Conservation (phyloP, 2,329 filamentous ascomycete genomes). For the Dactylellina cionopaga region DNA sequence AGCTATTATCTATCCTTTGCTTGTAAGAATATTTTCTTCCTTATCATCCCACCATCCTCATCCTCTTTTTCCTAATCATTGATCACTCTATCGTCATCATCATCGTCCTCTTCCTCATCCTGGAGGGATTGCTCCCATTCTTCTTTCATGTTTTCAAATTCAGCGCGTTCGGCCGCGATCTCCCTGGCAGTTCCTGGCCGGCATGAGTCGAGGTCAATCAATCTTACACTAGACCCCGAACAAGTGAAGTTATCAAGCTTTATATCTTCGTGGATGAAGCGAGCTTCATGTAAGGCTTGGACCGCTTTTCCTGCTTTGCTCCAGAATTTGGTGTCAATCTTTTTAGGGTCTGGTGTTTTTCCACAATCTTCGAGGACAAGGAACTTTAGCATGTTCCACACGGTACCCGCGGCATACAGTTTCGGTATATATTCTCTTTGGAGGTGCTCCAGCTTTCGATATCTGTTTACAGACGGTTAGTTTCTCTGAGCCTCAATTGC, state of each 20-base stretch:
- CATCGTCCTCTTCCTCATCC: no score
- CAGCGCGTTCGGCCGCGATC: background rate
- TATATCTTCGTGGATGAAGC: background rate
- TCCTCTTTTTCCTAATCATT: no score
- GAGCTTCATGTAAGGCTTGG: background rate
- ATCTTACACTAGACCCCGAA: background rate
- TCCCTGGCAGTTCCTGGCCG: constrained; percentile 4
- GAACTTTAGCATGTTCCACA: background rate
- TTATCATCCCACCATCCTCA: no score
- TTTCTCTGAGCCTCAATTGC: background rate
- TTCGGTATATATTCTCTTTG: constrained; percentile 24
- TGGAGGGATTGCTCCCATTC: background rate
- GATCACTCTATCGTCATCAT: no score
- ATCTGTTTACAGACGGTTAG: background rate
- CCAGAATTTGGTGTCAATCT: background rate
- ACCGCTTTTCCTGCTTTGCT: background rate
- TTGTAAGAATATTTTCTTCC: no score
- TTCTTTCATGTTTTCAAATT: background rate
- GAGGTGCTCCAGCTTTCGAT: background rate
- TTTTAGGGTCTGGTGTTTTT: background rate
- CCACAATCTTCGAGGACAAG: constrained; percentile 29
- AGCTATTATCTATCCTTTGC: no score
- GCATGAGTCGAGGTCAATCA: constrained; percentile 10
- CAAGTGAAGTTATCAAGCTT: constrained; percentile 2
- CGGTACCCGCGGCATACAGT: constrained; percentile 11